Evolutionary conservation across 2,329 filamentous ascomycete species (phyloP).

Genomic region (Alternaria triticimaculans): DNA sequence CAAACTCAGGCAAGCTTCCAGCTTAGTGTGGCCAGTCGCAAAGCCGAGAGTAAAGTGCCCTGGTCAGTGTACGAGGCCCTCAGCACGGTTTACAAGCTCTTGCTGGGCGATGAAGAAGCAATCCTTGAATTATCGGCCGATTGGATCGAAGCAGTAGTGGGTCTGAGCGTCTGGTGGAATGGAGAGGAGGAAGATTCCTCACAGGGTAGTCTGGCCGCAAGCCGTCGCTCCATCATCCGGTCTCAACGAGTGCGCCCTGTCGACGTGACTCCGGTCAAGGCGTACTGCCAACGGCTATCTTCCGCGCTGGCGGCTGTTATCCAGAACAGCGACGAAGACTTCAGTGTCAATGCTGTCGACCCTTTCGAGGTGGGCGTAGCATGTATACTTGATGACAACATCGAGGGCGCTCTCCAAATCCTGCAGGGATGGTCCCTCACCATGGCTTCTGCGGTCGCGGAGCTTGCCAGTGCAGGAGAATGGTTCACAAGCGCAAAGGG

Average conservation of each 20-base stretch:
- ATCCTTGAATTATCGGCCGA: constrained; percentile 82
- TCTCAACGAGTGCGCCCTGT: constrained; percentile 54
- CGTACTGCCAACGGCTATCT: constrained; percentile 76
- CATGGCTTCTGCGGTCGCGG: constrained; percentile 77
- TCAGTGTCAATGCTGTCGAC: constrained; percentile 77
- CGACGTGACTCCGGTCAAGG: constrained; percentile 63
- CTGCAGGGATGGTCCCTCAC: constrained; percentile 82
- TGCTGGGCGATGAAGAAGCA: constrained; percentile 76
- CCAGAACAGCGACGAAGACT: constrained; percentile 68
- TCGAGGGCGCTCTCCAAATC: constrained; percentile 76
- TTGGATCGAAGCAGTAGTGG: constrained; percentile 89
- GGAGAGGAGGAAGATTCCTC: constrained; percentile 65
- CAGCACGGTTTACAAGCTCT: constrained; percentile 78
- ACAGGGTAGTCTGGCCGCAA: constrained; percentile 53
- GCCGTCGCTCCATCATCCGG: constrained; percentile 51
- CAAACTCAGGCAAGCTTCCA: constrained; percentile 63
- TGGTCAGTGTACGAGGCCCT: constrained; percentile 91
- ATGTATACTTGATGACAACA: constrained; percentile 81
- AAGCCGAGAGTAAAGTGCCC: constrained; percentile 84
- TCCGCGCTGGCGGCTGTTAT: constrained; percentile 71
- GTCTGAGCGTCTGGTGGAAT: constrained; percentile 90
- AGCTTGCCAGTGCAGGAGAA: constrained; percentile 80
- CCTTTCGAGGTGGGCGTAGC: constrained; percentile 81
- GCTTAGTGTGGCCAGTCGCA: constrained; percentile 70
- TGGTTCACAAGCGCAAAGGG: constrained; percentile 70